A percentile compares a stretch with the other conserved stretches of the same genome.
Conservation (phyloP, 306 rosid species). For the Ormosia semicastrata region DNA sequence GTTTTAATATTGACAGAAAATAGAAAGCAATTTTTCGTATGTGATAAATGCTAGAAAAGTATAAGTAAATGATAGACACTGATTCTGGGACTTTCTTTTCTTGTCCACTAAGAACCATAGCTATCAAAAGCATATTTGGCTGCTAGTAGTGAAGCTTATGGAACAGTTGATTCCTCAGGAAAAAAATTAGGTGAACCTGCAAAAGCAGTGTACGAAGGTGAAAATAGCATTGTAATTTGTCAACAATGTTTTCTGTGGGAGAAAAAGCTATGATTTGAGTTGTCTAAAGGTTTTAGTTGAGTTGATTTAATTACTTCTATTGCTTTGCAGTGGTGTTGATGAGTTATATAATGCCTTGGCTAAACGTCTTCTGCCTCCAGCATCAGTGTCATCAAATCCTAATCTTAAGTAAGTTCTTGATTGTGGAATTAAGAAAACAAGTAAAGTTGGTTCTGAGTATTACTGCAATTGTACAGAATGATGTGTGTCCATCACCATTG, state of each 20-base stretch:
- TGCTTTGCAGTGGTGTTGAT: conserved; percentile 51
- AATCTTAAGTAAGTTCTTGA: conserved; percentile 57
- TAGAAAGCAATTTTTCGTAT: not conserved
- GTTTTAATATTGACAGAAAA: not conserved
- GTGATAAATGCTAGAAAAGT: not conserved
- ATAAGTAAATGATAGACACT: not conserved
- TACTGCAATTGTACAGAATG: not conserved
- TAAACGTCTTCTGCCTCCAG: conserved; percentile 53
- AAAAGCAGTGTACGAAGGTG: not conserved
- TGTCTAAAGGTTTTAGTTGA: conserved; percentile 7
- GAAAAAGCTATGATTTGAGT: not conserved
- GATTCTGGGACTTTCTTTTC: conserved; percentile 11
- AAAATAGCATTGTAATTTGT: not conserved
- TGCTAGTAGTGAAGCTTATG: not conserved
- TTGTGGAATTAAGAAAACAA: conserved; percentile 14
- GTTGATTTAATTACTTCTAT: not conserved
- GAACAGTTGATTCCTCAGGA: not conserved
- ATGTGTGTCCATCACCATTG: not conserved
- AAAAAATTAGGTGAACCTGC: not conserved
- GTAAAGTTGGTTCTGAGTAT: conserved; percentile 12
- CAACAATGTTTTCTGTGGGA: not conserved
- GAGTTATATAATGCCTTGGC: conserved; percentile 82
- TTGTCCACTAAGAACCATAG: not conserved
- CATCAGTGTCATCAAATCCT: conserved; percentile 48
- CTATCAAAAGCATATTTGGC: not conserved